Conservation (phyloP, 768 basidiomycete genomes). For the Leccinum subgranulosum region DNA sequence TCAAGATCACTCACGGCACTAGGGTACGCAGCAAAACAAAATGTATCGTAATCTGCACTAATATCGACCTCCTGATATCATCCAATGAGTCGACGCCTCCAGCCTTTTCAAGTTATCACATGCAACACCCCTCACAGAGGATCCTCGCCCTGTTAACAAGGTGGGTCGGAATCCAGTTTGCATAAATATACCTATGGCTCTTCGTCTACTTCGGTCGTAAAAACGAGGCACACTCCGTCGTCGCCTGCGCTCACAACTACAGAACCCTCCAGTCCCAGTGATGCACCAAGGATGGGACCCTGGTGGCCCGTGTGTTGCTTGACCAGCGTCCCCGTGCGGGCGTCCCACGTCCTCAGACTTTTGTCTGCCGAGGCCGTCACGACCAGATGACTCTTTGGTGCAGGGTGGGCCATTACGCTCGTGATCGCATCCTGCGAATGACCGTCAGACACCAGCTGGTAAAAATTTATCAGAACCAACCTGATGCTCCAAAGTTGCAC, state of each 20-base stretch:
- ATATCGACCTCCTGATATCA: no score
- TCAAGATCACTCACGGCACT: no score
- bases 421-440: constrained; percentile 79
- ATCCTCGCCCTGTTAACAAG: no score
- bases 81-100: no score
- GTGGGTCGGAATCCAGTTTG: no score
- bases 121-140: no score
- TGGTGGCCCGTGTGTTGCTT: constrained; percentile 82
- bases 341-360: constrained; percentile 90
- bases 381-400: constrained; percentile 72
- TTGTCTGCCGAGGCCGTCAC: constrained; percentile 87
- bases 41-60: no score
- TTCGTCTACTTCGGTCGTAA: constrained; percentile 49
- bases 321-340: constrained; percentile 74
- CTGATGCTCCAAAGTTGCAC: constrained; percentile 78
- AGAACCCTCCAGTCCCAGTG: constrained; percentile 65
- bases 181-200: constrained; percentile 1
- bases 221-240: constrained; percentile 85
- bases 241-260: constrained; percentile 88
- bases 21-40: no score
- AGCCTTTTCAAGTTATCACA: no score
- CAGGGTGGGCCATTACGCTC: constrained; percentile 66
- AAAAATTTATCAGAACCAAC: constrained; percentile 41
- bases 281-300: constrained; percentile 70
- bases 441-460: constrained; percentile 1